Evolutionary conservation across 1,284 basidiomycete genomes (phyloP).

Genomic region (Kwoniella shivajii): DNA sequence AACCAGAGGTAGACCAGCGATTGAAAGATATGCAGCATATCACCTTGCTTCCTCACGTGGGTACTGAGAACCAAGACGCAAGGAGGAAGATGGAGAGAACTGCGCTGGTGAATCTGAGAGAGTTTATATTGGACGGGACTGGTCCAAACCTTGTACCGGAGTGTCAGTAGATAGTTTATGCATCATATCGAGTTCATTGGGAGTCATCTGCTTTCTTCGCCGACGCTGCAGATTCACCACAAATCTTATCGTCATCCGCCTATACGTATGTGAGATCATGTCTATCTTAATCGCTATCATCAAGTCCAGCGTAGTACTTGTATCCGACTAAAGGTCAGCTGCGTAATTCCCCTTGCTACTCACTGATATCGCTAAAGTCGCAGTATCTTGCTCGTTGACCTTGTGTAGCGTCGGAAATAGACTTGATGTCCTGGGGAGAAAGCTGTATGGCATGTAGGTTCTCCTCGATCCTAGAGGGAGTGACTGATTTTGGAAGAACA

Average conservation of each 20-base stretch:
- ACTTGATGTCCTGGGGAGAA: slow-evolving; percentile 7
- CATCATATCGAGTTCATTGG: too few relatives aligned
- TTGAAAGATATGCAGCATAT: slow-evolving; percentile 28
- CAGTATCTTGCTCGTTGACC: slow-evolving; percentile 23
- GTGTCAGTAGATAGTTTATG: not conserved
- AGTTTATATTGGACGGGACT: not conserved
- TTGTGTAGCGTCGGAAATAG: slow-evolving; percentile 5
- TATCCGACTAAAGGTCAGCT: not conserved
- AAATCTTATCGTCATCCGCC: too few relatives aligned
- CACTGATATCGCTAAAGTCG: slow-evolving; percentile 18
- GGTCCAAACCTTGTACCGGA: not conserved
- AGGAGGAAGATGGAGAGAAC: not conserved
- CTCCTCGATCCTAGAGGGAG: slow-evolving; percentile 48
- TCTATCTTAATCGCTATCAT: slow-evolving; percentile 3
- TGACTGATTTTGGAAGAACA: slow-evolving; percentile 70
- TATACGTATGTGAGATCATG: too few relatives aligned
- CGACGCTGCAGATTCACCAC: too few relatives aligned
- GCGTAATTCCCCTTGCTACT: not conserved
- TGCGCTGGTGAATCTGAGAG: not conserved
- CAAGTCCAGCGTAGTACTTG: not conserved
- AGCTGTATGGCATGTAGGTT: slow-evolving; percentile 20
- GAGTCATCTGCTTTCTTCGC: too few relatives aligned
- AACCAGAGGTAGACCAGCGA: slow-evolving; percentile 28
- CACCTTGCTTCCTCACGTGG: slow-evolving; percentile 32
- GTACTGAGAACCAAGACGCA: slow-evolving; percentile 17